Percentiles rank a stretch among this genome's conserved stretches.
Conservation (phyloP, 1,284 basidiomycete species). For the Omphalotus olearius region DNA sequence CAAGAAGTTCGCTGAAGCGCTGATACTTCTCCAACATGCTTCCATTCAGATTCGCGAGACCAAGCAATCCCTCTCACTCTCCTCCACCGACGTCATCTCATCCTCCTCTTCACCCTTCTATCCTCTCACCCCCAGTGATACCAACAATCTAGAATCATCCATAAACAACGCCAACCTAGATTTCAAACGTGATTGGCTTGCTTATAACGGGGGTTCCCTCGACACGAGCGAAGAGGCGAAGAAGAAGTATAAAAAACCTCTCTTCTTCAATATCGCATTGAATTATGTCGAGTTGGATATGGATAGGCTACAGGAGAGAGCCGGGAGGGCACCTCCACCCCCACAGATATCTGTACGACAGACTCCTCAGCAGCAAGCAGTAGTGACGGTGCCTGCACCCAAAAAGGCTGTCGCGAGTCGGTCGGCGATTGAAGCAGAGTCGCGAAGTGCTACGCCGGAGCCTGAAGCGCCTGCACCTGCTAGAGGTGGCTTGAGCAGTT, state of each 20-base stretch:
- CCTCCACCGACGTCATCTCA: constrained; percentile 41
- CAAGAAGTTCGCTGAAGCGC: constrained; percentile 68
- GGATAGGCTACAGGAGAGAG: constrained; percentile 67
- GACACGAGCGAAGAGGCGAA: constrained; percentile 27
- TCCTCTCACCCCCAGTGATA: constrained; percentile 38
- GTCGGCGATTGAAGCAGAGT: constrained; percentile 1
- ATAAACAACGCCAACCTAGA: constrained; percentile 40
- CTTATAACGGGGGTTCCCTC: constrained; percentile 62
- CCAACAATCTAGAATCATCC: constrained; percentile 54
- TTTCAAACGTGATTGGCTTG: constrained; percentile 79
- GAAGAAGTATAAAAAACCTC: constrained; percentile 66
- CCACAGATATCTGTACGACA: neutral
- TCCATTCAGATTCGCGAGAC: constrained; percentile 70
- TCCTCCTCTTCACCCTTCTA: constrained; percentile 46
- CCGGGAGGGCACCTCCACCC: constrained; percentile 47
- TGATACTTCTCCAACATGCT: constrained; percentile 66
- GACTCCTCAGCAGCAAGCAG: neutral
- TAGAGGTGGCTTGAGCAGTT: constrained; percentile 35
- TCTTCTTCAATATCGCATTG: constrained; percentile 93
- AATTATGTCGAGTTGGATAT: constrained; percentile 87
- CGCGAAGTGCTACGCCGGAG: constrained; percentile 24
- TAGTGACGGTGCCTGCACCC: constrained; percentile 3
- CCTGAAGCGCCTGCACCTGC: constrained; percentile 17
- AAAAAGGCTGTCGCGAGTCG: neutral
- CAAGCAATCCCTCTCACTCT: constrained; percentile 40